Conservation (phyloP, 202 grass and related monocot species). For the Panicum hallii region DNA sequence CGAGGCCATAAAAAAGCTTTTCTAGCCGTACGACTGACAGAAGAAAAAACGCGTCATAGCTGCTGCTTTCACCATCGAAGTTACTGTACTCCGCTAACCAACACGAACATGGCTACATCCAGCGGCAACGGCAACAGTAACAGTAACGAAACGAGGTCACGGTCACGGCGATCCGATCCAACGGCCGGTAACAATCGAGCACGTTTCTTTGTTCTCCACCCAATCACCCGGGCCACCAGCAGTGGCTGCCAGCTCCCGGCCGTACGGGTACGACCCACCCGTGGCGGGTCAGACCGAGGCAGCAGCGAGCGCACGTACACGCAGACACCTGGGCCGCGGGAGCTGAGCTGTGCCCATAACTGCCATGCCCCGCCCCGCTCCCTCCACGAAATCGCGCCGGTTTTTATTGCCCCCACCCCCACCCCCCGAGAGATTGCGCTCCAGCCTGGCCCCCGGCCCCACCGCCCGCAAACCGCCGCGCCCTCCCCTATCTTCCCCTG, state of each 20-base stretch:
- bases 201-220: background rate
- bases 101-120: background rate
- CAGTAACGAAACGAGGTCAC: no score
- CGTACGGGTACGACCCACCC: slow-evolving; percentile 34
- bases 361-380: slow-evolving; percentile 23
- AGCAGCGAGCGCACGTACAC: background rate
- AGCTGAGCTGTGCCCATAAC: slow-evolving; percentile 63
- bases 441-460: slow-evolving; percentile 44
- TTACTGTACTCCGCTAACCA: no score
- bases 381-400: slow-evolving; percentile 65
- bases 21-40: background rate
- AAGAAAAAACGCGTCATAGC: no score
- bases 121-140: background rate
- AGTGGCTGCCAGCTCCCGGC: background rate
- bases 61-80: no score
- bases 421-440: slow-evolving; percentile 54
- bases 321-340: slow-evolving; percentile 42
- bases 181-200: background rate
- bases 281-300: background rate
- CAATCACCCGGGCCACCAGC: background rate
- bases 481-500: background rate
- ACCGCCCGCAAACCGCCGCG: slow-evolving; percentile 51
- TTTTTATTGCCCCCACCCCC: slow-evolving; percentile 17
- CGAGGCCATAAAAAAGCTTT: background rate
- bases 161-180: background rate